These are phyloP conservation scores for Westerdykella sp. DNA, from an alignment of 2,329 filamentous ascomycete genomes.

Conservation along the genomic window DNA sequence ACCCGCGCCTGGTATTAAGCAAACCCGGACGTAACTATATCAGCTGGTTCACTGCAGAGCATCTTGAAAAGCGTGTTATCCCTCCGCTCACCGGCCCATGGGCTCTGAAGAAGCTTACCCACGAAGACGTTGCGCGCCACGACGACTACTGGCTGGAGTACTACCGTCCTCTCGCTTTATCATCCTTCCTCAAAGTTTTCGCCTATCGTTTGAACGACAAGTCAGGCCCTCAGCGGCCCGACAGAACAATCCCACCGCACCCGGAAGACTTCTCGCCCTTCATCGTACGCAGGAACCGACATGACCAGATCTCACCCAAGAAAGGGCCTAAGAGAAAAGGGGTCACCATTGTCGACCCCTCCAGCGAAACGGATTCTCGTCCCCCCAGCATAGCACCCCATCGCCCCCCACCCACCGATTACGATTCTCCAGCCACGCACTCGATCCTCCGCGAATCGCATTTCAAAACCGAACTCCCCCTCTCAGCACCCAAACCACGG, in stretches of 20 bases:
- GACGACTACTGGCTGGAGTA: constrained; percentile 99
- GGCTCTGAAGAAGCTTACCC: constrained; percentile 9
- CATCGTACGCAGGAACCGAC: constrained; percentile 55
- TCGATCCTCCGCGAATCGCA: constrained; percentile 40
- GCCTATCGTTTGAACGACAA: constrained; percentile 80
- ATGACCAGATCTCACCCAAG: constrained; percentile 53
- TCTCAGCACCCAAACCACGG: constrained; percentile 11
- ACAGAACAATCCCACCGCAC: constrained; percentile 65
- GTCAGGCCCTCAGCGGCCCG: constrained; percentile 61
- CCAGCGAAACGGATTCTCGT: constrained; percentile 33
- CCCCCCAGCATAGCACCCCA: constrained; percentile 14
- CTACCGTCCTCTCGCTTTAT: constrained; percentile 81
- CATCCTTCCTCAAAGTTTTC: constrained; percentile 88
- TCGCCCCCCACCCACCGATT: constrained; percentile 20
- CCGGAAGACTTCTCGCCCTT: constrained; percentile 86
- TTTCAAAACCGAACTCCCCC: constrained; percentile 27
- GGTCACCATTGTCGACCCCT: constrained; percentile 62
- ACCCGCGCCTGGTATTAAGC: constrained; percentile 67
- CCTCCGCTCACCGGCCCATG: constrained; percentile 45
- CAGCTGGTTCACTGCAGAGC: constrained; percentile 74
- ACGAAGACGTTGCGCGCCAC: constrained; percentile 51
- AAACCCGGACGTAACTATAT: constrained; percentile 67
- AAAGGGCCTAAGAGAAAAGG: constrained; percentile 59
- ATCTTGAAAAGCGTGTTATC: constrained; percentile 59
- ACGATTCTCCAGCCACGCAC: constrained; percentile 34